Evolutionary conservation across 805 yeast genomes (phyloP).

Genomic region (Diddensiella transvaalensis): DNA sequence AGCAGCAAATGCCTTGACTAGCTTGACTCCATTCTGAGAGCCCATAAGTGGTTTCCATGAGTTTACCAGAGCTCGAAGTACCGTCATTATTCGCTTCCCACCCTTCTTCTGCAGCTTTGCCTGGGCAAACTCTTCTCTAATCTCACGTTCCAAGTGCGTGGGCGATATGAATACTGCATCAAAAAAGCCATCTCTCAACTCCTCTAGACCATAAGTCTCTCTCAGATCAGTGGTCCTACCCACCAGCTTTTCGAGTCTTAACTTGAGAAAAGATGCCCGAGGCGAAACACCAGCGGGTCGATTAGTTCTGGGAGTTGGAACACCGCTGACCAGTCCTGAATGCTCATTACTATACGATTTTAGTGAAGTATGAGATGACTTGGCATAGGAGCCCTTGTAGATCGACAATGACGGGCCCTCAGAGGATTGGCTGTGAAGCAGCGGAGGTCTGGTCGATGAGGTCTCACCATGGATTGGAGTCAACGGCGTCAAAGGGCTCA

Average conservation of each 20-base stretch:
- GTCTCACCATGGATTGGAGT: not conserved
- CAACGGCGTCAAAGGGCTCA: slow-evolving; percentile 5
- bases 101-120: not conserved
- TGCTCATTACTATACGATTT: slow-evolving; percentile 1
- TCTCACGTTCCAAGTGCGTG: slow-evolving; percentile 13
- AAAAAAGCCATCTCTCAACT: slow-evolving; percentile 47
- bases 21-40: too few relatives aligned
- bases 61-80: not conserved
- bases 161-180: slow-evolving; percentile 43
- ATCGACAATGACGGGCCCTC: slow-evolving; percentile 4
- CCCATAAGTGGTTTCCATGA: not conserved
- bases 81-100: not conserved
- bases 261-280: slow-evolving; percentile 12
- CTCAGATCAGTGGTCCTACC: slow-evolving; percentile 32
- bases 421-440: not conserved
- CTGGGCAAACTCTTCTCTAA: slow-evolving; percentile 2
- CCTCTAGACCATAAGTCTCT: slow-evolving; percentile 40
- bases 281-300: slow-evolving; percentile 4
- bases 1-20: slow-evolving; percentile 37
- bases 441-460: not conserved
- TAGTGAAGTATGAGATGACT: slow-evolving; percentile 7
- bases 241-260: slow-evolving; percentile 12
- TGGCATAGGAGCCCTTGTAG: slow-evolving; percentile 9
- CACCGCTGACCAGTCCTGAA: not conserved
- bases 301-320: not conserved